Percentiles rank a stretch among this genome's conserved stretches.
Evolutionary conservation across 2,329 filamentous ascomycete species (phyloP).

Genomic region (Fusarium sulawesiense): DNA sequence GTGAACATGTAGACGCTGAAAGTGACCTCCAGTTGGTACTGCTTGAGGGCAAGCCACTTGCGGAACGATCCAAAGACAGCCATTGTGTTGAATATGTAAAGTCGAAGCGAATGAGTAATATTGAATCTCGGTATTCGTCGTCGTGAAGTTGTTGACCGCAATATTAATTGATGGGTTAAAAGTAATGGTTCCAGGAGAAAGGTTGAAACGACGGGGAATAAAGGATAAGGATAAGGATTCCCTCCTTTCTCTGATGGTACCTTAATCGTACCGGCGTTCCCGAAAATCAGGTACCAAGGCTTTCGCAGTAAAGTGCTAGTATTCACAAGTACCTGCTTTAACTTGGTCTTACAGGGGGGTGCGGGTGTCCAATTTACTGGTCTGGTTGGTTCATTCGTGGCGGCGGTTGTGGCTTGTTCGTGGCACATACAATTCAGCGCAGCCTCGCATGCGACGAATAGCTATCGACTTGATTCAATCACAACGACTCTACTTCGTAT

Average conservation of each 20-base stretch:
- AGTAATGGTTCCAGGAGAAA: constrained; percentile 32
- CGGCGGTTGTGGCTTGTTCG: constrained; percentile 30
- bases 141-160: not conserved
- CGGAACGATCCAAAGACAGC: constrained; percentile 67
- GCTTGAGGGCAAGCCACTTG: constrained; percentile 92
- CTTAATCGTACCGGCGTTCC: constrained; percentile 37
- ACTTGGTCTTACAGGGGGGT: constrained; percentile 9
- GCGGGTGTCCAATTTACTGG: constrained; percentile 20
- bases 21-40: constrained; percentile 98
- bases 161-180: not conserved
- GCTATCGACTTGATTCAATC: constrained; percentile 14
- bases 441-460: constrained; percentile 15
- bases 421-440: constrained; percentile 18
- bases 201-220: constrained; percentile 21
- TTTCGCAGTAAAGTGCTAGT: not conserved
- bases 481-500: not conserved
- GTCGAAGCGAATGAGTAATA: not conserved
- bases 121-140: not conserved
- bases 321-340: constrained; percentile 2
- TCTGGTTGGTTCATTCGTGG: not conserved
- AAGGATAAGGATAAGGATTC: constrained; percentile 22
- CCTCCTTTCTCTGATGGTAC: constrained; percentile 31
- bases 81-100: constrained; percentile 34
- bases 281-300: constrained; percentile 34
- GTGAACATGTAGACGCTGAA: constrained; percentile 98